Conservation (phyloP, 768 basidiomycete species). For the Peribolospora baueri region DNA sequence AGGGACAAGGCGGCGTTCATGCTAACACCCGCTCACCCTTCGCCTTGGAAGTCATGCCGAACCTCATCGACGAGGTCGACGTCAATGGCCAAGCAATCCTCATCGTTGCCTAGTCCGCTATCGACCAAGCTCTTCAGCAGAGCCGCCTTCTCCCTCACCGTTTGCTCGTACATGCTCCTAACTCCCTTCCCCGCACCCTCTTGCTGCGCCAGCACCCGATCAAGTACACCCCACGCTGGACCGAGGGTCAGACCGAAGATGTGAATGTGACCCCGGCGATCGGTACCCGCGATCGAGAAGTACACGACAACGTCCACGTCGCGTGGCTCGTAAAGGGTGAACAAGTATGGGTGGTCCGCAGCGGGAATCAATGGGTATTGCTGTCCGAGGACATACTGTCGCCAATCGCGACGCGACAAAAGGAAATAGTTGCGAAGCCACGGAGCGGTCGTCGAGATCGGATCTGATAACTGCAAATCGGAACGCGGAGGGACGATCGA, state of each 20-base stretch:
- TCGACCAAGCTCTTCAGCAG: constrained; percentile 40
- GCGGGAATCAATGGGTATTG: constrained; percentile 31
- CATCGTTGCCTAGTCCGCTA: constrained; percentile 56
- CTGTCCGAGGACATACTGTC: background rate
- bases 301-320: constrained; percentile 48
- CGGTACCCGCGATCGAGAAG: constrained; percentile 43
- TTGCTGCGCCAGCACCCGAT: constrained; percentile 34
- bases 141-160: constrained; percentile 42
- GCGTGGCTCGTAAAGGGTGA: constrained; percentile 54
- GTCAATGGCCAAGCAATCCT: constrained; percentile 40
- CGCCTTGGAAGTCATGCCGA: constrained; percentile 36
- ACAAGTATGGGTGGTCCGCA: constrained; percentile 32
- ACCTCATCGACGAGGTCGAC: constrained; percentile 23
- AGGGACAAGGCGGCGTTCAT: too few species aligned
- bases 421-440: background rate
- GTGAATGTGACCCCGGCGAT: constrained; percentile 37
- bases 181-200: constrained; percentile 37
- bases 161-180: constrained; percentile 79
- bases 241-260: constrained; percentile 39
- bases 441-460: background rate
- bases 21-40: constrained; percentile 31
- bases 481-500: too few species aligned
- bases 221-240: constrained; percentile 40
- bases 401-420: background rate
- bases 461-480: background rate